These are phyloP conservation scores for Chloroidium sp. DNA, from an alignment of 163 green algal genomes.

Conservation along the genomic window DNA sequence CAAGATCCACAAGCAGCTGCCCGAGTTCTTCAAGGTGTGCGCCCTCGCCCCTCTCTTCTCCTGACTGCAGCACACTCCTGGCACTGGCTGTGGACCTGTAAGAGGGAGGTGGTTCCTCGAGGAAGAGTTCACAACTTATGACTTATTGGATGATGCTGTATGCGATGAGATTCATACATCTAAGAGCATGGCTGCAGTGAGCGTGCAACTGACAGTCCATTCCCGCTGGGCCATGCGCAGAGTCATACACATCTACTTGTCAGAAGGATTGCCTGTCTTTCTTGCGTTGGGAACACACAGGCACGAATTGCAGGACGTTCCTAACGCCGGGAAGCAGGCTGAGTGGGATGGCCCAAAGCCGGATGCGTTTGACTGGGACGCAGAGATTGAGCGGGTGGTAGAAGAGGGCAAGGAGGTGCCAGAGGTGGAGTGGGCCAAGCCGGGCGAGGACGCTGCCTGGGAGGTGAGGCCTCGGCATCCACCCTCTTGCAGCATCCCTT, in stretches of 20 bases:
- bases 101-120: too few relatives aligned
- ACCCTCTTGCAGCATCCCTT: too few relatives aligned
- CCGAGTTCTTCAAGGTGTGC: slow-evolving; percentile 68
- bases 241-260: too few relatives aligned
- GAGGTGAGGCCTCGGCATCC: slow-evolving; percentile 16
- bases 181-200: too few relatives aligned
- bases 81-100: too few relatives aligned
- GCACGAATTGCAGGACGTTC: slow-evolving; percentile 42
- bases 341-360: slow-evolving; percentile 22
- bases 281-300: too few relatives aligned
- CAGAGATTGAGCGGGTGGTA: slow-evolving; percentile 61
- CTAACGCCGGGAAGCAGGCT: slow-evolving; percentile 34
- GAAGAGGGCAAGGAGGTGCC: slow-evolving; percentile 64
- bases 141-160: too few relatives aligned
- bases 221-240: too few relatives aligned
- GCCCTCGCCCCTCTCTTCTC: background rate
- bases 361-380: slow-evolving; percentile 64
- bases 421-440: slow-evolving; percentile 71
- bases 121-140: too few relatives aligned
- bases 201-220: too few relatives aligned
- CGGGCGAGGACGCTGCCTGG: slow-evolving; percentile 61
- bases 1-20: slow-evolving; percentile 81
- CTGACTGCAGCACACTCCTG: background rate
- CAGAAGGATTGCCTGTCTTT: too few relatives aligned
- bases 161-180: too few relatives aligned